Base-by-base conservation (phyloP, 1,284 basidiomycete genomes). In the Ganoderma boninense region DNA sequence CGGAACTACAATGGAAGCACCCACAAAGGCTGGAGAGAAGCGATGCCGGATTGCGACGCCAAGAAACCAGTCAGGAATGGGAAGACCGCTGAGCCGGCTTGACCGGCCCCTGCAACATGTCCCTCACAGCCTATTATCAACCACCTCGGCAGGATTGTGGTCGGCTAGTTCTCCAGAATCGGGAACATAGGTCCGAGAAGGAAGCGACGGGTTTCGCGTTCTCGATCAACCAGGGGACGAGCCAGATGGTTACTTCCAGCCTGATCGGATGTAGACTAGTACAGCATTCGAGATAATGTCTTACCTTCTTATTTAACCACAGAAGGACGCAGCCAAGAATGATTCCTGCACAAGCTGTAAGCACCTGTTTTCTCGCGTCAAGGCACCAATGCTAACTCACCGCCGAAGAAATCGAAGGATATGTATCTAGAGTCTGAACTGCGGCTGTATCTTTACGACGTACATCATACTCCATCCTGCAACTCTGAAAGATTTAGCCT, bases 31-130 rank as follows among this genome's bases (percentile, higher is more conserved):
- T 90, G 89, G 69, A 91, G 77, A 72, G 82, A 86, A 62, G 81
- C 79, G 66, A 91, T 90, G 0, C 89, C 89, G 69, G 86, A 86
- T 73, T 82, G 86, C 11, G 81, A 80, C 8, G 89, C 85, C 46
- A 91, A 80, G 1, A 86, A 82, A n/a, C 89, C 89, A 0, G 89
- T 90, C 69, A 90, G 81, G 77, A 93, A 92, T 0, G 92, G 91
- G 62, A 94, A 79, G 2, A 91, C 79, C 0, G 92, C 91, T 63
- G 87, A 88, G 11, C 92, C 91, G 2, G 90, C 87, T 73, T 90
- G 89, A 0, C 92, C 91, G 62, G 92, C 82, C 16, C 87, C 88
- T 2, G 87, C 85, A 35, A 90, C 89, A 87, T 89, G 90, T 4
- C 91, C 91, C 54, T 92, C 88, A n/a, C 88, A 85, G 2, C 84